Conservation (phyloP, 139 green algal genomes). For the Volvox africanus region DNA sequence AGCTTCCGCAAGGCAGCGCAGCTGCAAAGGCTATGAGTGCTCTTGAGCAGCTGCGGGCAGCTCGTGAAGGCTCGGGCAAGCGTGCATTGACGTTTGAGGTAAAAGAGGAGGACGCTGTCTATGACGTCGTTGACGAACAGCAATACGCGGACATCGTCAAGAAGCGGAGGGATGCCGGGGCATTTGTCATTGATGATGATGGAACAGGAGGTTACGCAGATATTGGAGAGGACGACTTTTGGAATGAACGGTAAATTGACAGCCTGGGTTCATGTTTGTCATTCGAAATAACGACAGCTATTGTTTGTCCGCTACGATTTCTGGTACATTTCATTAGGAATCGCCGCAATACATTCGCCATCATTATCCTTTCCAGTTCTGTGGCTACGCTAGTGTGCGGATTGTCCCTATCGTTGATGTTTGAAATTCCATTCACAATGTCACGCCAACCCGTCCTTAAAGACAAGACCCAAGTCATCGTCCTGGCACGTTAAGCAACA, state of each 20-base stretch:
- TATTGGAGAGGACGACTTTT: constrained; percentile 91
- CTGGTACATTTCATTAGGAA: too few relatives aligned
- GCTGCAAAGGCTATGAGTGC: constrained; percentile 36
- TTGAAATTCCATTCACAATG: too few relatives aligned
- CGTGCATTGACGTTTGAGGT: constrained; percentile 77
- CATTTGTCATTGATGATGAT: constrained; percentile 88
- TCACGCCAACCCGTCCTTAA: neutral
- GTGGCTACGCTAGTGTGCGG: too few relatives aligned
- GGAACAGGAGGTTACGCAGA: constrained; percentile 87
- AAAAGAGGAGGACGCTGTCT: constrained; percentile 87
- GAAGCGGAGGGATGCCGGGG: constrained; percentile 82
- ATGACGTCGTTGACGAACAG: constrained; percentile 92
- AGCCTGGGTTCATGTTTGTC: too few relatives aligned
- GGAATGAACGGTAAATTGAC: constrained; percentile 48
- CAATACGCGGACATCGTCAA: constrained; percentile 89
- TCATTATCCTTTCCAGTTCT: too few relatives aligned
- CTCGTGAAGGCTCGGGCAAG: constrained; percentile 62
- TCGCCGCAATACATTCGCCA: too few relatives aligned
- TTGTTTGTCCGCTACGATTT: too few relatives aligned
- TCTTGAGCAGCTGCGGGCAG: constrained; percentile 58
- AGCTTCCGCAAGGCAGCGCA: constrained; percentile 9
- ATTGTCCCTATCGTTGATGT: too few relatives aligned
- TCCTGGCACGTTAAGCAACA: too few relatives aligned
- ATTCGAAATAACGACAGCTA: too few relatives aligned
- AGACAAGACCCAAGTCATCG: neutral